Conservation (phyloP, 768 basidiomycete genomes). For the Baorangia bicolor region DNA sequence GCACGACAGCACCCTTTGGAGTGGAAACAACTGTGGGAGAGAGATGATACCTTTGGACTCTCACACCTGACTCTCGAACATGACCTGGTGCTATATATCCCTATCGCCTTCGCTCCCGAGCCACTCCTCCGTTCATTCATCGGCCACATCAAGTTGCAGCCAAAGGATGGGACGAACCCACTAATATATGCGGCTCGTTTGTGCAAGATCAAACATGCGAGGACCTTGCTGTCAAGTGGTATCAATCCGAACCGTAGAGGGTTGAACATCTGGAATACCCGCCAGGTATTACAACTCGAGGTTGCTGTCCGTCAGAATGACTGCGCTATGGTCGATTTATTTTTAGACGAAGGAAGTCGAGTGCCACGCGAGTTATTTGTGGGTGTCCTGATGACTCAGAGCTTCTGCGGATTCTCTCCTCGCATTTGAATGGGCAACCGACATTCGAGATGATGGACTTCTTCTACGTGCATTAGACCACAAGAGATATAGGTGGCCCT, state of each 20-base stretch:
- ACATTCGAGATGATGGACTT: neutral
- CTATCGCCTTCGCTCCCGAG: neutral
- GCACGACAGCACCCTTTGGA: neutral
- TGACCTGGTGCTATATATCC: neutral
- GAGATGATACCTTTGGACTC: fast-evolving
- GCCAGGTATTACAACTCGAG: neutral
- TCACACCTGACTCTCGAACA: neutral
- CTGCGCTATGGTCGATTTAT: neutral
- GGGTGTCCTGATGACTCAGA: fast-evolving
- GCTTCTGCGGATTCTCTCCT: neutral
- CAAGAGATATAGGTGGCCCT: no score
- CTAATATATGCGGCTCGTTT: constrained; percentile 9
- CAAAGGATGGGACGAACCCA: constrained; percentile 3
- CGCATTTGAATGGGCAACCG: neutral
- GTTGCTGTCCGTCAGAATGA: neutral
- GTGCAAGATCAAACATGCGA: constrained; percentile 3
- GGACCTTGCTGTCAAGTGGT: neutral
- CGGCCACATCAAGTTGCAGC: neutral
- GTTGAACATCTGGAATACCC: fast-evolving
- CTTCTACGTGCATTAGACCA: neutral
- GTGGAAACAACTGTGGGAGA: neutral
- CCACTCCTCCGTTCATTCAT: neutral
- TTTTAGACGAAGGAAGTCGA: neutral
- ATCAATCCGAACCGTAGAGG: neutral
- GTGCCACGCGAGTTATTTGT: neutral